Conservation (phyloP, 345 rosid species). For the Aegle marmelos region DNA sequence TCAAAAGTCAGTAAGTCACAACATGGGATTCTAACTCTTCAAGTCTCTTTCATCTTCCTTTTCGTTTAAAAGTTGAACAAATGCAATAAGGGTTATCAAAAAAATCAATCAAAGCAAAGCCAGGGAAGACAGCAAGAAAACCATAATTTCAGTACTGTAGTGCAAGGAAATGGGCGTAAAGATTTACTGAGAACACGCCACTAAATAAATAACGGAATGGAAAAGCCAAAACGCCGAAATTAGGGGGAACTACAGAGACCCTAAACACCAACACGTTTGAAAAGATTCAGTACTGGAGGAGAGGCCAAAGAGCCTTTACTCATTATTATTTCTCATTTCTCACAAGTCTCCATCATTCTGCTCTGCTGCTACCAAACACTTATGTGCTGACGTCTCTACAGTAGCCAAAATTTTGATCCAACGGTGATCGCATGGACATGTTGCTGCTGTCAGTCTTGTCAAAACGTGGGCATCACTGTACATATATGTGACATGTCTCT, state of each 20-base stretch:
- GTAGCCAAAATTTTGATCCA: neutral
- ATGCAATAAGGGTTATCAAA: neutral
- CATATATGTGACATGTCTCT: neutral
- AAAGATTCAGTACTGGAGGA: neutral
- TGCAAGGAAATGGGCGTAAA: neutral
- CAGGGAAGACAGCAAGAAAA: neutral
- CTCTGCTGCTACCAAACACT: neutral
- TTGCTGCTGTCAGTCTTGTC: neutral
- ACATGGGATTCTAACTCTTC: neutral
- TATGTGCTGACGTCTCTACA: neutral
- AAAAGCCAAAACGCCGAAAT: neutral
- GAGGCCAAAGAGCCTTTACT: neutral
- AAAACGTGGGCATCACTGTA: neutral
- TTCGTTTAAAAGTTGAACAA: too few species aligned
- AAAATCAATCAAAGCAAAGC: neutral
- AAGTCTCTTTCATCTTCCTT: neutral
- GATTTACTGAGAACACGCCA: neutral
- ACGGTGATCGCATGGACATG: neutral
- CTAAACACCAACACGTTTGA: neutral
- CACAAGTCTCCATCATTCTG: neutral
- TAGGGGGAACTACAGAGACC: neutral
- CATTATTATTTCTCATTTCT: neutral
- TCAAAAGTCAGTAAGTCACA: neutral
- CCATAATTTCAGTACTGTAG: neutral
- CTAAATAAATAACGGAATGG: neutral